Base-by-base conservation (phyloP, 1,284 basidiomycete species). In the Sporisorium iseilematis-ciliati region DNA sequence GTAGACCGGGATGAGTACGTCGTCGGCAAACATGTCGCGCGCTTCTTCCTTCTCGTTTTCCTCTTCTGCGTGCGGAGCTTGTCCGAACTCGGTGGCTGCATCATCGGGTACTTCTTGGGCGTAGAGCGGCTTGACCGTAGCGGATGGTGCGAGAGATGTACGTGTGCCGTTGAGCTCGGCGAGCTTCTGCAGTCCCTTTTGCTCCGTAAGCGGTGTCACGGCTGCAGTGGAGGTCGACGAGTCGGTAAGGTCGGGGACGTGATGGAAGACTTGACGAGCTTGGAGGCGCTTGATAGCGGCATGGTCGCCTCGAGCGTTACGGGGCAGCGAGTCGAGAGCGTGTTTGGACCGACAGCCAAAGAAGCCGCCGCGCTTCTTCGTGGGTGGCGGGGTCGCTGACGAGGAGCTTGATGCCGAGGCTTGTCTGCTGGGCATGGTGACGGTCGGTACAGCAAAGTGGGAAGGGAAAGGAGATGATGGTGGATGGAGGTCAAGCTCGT, bases 291-390 rank as follows among this genome's bases (percentile, higher is more conserved):
- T 43, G 29, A 78, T 68, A 16, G 75, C 75, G 0, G 75, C 75
- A 5, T 62, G 60, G 38, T 58, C 50, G 16, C 75, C 75, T 31
- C 75, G 55, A 10, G 72, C 68, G 21, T 71, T 64, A 16, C 75
- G 57, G 0, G 75, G 75, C 1, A 78, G 55, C 3, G 75, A 78
- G 40, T 78, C 75, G 49, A 78, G 73, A 6, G 75, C 75, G 21
- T 58, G 50, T 29, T 75, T 67, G 25, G 75, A 78, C 11, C 68
- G 58, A 43, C 75, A 78, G 25, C 75, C 72, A 46, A 75, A 75
- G 63, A 75, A 66, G 45, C 72, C 66, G 20, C 61, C 61, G 40
- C 58, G 65, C 41, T 58, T 74, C 57, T 69, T 65, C 54, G 62
- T 74, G 4, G 65, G 65, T 11, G 61, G 61, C 21, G 65, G 65